phyloP scores from a whole-genome alignment of 2,329 filamentous ascomycete species.

The Neopestalotiopsis sp. region DNA sequence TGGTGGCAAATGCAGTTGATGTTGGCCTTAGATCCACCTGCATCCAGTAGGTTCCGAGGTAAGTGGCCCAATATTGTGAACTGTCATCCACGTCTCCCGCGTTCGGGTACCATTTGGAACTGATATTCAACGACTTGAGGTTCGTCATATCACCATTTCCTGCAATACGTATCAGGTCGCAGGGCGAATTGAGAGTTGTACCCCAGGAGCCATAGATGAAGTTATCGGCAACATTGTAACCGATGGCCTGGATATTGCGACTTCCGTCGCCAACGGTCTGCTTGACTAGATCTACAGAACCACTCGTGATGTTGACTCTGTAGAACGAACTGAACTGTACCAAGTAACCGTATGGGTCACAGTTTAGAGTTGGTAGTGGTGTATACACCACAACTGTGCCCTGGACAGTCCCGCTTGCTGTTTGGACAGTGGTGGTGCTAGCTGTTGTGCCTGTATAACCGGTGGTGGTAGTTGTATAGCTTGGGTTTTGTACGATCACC shows the following conservation, averaged over 20 bases:
- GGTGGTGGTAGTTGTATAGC: slow-evolving; percentile 7
- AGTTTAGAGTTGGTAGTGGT: slow-evolving; percentile 19
- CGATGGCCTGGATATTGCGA: slow-evolving; percentile 24
- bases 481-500: slow-evolving; percentile 12
- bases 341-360: slow-evolving; percentile 26
- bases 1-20: background rate
- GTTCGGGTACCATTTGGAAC: slow-evolving; percentile 1
- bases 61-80: slow-evolving; percentile 13
- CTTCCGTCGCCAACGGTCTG: slow-evolving; percentile 16
- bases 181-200: background rate
- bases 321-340: slow-evolving; percentile 22
- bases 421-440: background rate
- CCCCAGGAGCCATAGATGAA: slow-evolving; percentile 24
- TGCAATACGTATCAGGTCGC: slow-evolving; percentile 23
- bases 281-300: slow-evolving; percentile 11
- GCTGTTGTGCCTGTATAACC: background rate
- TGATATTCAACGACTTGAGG: slow-evolving; percentile 10
- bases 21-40: slow-evolving; percentile 11
- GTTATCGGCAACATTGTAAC: slow-evolving; percentile 27
- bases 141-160: slow-evolving; percentile 20
- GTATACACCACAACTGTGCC: slow-evolving; percentile 11
- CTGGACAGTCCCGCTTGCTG: slow-evolving; percentile 15
- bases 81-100: slow-evolving; percentile 16
- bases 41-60: background rate
- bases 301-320: slow-evolving; percentile 24